Conservation (phyloP, 2,329 filamentous ascomycete species). For the Ilyonectria destructans region DNA sequence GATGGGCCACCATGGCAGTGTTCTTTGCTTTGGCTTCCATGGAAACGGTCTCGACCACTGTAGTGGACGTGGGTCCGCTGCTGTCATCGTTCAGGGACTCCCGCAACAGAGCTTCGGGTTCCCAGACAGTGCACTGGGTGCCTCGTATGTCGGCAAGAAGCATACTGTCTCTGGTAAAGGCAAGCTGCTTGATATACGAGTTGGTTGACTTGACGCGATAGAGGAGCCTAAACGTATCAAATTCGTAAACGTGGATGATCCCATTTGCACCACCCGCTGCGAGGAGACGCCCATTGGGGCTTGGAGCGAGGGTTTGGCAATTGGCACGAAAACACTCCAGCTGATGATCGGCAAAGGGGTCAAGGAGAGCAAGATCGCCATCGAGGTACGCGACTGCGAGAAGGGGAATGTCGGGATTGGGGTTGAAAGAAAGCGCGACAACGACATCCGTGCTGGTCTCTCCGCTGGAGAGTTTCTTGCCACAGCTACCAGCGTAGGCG, state of each 20-base stretch:
- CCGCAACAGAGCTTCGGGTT: slow-evolving; percentile 50
- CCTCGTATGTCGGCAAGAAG: slow-evolving; percentile 56
- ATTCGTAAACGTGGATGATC: slow-evolving; percentile 51
- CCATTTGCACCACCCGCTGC: slow-evolving; percentile 46
- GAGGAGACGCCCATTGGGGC: slow-evolving; percentile 51
- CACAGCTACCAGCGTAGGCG: slow-evolving; percentile 52
- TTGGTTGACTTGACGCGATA: slow-evolving; percentile 33
- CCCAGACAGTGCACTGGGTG: slow-evolving; percentile 57
- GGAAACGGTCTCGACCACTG: slow-evolving; percentile 44
- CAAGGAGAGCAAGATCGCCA: slow-evolving; percentile 53
- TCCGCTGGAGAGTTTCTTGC: slow-evolving; percentile 52
- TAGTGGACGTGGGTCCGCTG: slow-evolving; percentile 42
- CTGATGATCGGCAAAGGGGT: slow-evolving; percentile 48
- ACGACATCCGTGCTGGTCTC: slow-evolving; percentile 51
- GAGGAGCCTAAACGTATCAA: slow-evolving; percentile 47
- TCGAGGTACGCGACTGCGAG: slow-evolving; percentile 53
- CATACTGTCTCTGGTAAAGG: slow-evolving; percentile 52
- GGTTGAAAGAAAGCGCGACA: slow-evolving; percentile 54
- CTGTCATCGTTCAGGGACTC: slow-evolving; percentile 48
- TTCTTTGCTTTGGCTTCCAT: slow-evolving; percentile 49
- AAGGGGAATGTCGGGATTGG: slow-evolving; percentile 50
- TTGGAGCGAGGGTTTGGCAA: slow-evolving; percentile 52
- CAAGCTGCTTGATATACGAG: slow-evolving; percentile 51
- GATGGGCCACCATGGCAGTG: slow-evolving; percentile 50
- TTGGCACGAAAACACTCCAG: slow-evolving; percentile 48